Conservation (phyloP, 345 rosid genomes). For the Aquilaria yunnanensis region DNA sequence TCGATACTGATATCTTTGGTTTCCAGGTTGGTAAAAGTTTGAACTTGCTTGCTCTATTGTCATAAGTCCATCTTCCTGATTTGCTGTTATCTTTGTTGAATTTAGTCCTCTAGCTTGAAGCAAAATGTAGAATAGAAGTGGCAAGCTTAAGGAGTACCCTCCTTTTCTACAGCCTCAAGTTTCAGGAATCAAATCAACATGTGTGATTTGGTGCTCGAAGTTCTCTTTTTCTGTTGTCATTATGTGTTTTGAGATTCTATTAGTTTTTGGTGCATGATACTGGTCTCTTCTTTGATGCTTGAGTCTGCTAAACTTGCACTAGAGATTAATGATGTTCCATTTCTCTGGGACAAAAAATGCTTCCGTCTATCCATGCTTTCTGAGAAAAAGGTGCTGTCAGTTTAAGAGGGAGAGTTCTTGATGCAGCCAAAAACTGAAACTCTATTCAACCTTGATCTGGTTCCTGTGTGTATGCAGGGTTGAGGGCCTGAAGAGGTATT, state of each 20-base stretch:
- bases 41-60: constrained; percentile 5
- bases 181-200: no score
- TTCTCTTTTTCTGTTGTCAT: no score
- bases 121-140: not conserved
- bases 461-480: constrained; percentile 26
- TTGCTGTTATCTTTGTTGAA: not conserved
- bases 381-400: no score
- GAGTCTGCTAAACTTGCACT: not conserved
- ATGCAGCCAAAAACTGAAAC: not conserved
- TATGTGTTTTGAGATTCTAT: no score
- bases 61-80: not conserved
- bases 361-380: no score
- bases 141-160: no score
- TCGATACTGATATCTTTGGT: constrained; percentile 4
- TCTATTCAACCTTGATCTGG: constrained; percentile 8
- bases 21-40: not conserved
- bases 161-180: no score
- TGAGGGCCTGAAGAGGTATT: constrained; percentile 8
- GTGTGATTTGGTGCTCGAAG: no score
- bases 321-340: not conserved
- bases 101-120: not conserved
- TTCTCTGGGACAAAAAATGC: no score
- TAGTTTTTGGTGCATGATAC: no score
- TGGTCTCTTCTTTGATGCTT: not conserved
- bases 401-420: no score